phyloP scores from a whole-genome alignment of 306 rosid species.

The Benincasa hispida region DNA sequence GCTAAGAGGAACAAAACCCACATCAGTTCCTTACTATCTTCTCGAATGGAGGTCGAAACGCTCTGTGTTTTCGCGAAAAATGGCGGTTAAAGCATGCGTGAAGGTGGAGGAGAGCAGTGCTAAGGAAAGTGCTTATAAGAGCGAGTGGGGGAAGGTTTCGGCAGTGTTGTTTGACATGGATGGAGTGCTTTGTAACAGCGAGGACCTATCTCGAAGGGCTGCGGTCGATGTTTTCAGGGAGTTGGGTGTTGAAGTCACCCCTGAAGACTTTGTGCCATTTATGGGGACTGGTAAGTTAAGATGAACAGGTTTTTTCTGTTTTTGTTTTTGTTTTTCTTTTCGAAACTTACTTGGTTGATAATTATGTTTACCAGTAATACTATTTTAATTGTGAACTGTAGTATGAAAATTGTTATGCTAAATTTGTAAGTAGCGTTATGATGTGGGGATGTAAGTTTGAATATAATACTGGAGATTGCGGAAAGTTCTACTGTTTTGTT shows the following conservation, averaged over 20 bases:
- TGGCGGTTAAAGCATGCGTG: slow-evolving; percentile 37
- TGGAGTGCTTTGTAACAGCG: slow-evolving; percentile 89
- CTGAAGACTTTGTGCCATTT: slow-evolving; percentile 82
- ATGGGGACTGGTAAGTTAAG: slow-evolving; percentile 69
- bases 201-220: slow-evolving; percentile 72
- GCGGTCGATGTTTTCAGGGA: slow-evolving; percentile 78
- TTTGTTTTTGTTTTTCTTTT: not conserved
- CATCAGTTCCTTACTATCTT: slow-evolving; percentile 22
- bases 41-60: slow-evolving; percentile 33
- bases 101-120: slow-evolving; percentile 45
- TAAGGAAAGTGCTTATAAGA: slow-evolving; percentile 16
- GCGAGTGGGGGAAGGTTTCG: slow-evolving; percentile 74
- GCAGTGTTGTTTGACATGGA: slow-evolving; percentile 97
- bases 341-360: not conserved
- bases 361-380: not conserved
- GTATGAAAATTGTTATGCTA: not conserved
- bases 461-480: not conserved
- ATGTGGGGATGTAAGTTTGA: not conserved
- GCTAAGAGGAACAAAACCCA: slow-evolving; percentile 18
- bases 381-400: not conserved
- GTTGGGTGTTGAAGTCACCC: slow-evolving; percentile 70
- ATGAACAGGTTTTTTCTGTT: not conserved
- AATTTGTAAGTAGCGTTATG: not conserved
- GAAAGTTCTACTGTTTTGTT: too few species aligned
- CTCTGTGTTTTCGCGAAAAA: slow-evolving; percentile 19